A percentile compares a stretch with the other conserved stretches of the same genome.
phyloP scores from a whole-genome alignment of 208 protist species.

The Trypanosoma boissoni region DNA sequence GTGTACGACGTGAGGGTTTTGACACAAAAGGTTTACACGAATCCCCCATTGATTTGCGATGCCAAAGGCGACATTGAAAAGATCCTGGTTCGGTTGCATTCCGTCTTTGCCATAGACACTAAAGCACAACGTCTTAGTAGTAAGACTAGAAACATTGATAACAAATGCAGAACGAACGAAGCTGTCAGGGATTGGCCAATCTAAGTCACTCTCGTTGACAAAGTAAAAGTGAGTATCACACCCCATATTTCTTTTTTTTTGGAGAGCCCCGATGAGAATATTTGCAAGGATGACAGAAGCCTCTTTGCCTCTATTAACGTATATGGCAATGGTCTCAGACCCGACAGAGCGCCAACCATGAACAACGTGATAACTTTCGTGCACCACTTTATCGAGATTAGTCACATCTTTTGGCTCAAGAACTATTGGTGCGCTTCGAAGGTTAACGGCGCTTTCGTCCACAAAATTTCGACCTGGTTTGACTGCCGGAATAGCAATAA shows the following conservation, averaged over 20 bases:
- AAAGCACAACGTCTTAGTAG: slow-evolving; percentile 42
- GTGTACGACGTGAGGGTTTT: slow-evolving; percentile 25
- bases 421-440: slow-evolving; percentile 20
- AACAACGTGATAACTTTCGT: slow-evolving; percentile 36
- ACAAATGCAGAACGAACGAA: slow-evolving; percentile 55
- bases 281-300: slow-evolving; percentile 51
- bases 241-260: slow-evolving; percentile 33
- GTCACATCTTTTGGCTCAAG: neutral
- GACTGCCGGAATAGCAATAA: slow-evolving; percentile 34
- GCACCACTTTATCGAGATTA: slow-evolving; percentile 20
- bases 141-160: slow-evolving; percentile 57
- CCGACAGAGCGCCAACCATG: slow-evolving; percentile 56
- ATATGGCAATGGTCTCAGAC: slow-evolving; percentile 60
- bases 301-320: slow-evolving; percentile 44
- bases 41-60: slow-evolving; percentile 10
- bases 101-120: slow-evolving; percentile 50
- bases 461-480: slow-evolving; percentile 31
- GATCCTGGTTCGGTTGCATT: slow-evolving; percentile 70
- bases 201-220: slow-evolving; percentile 27
- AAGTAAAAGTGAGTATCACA: slow-evolving; percentile 72
- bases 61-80: slow-evolving; percentile 35
- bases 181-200: slow-evolving; percentile 51
- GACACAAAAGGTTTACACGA: slow-evolving; percentile 36
- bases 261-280: slow-evolving; percentile 32
- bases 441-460: slow-evolving; percentile 59